Evolutionary conservation across 345 rosid species (phyloP).

Genomic region (Dovyalis caffra): DNA sequence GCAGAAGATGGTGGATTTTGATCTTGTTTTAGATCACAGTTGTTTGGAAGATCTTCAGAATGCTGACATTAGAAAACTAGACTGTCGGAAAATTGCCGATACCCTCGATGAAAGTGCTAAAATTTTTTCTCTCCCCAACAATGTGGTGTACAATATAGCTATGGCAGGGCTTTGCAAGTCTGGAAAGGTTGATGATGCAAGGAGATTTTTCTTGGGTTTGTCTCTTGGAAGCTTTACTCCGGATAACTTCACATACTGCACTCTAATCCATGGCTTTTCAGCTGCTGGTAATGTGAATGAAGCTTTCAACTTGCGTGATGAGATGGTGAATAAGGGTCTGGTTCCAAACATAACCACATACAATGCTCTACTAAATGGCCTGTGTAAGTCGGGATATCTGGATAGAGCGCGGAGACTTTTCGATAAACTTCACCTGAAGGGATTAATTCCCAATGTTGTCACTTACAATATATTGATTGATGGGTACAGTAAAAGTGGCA

Average conservation of each 20-base stretch:
- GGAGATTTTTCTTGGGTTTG: slow-evolving; percentile 49
- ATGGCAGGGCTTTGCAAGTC: slow-evolving; percentile 70
- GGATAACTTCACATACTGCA: slow-evolving; percentile 61
- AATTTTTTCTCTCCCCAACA: slow-evolving; percentile 46
- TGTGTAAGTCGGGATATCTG: slow-evolving; percentile 53
- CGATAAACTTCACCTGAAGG: slow-evolving; percentile 52
- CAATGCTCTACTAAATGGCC: slow-evolving; percentile 64
- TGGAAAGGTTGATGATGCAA: slow-evolving; percentile 56
- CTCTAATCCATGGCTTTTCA: slow-evolving; percentile 61
- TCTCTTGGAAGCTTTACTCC: slow-evolving; percentile 45
- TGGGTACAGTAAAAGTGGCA: slow-evolving; percentile 47
- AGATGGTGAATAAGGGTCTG: slow-evolving; percentile 58
- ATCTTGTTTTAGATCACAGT: slow-evolving; percentile 33
- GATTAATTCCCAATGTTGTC: slow-evolving; percentile 49
- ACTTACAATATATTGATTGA: slow-evolving; percentile 55
- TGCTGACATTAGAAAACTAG: slow-evolving; percentile 21
- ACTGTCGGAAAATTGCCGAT: slow-evolving; percentile 46
- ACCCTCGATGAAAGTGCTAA: slow-evolving; percentile 39
- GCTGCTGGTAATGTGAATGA: slow-evolving; percentile 53
- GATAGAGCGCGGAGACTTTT: slow-evolving; percentile 60
- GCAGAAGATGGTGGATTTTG: slow-evolving; percentile 54
- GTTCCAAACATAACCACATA: slow-evolving; percentile 58
- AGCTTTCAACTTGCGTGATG: slow-evolving; percentile 67
- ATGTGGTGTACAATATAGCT: slow-evolving; percentile 62
- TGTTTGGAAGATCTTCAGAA: slow-evolving; percentile 29